Percentiles rank a stretch among this genome's conserved stretches.
These are phyloP conservation scores for Rachicladosporium sp. DNA, from an alignment of 2,329 filamentous ascomycete species.

Conservation along the genomic window DNA sequence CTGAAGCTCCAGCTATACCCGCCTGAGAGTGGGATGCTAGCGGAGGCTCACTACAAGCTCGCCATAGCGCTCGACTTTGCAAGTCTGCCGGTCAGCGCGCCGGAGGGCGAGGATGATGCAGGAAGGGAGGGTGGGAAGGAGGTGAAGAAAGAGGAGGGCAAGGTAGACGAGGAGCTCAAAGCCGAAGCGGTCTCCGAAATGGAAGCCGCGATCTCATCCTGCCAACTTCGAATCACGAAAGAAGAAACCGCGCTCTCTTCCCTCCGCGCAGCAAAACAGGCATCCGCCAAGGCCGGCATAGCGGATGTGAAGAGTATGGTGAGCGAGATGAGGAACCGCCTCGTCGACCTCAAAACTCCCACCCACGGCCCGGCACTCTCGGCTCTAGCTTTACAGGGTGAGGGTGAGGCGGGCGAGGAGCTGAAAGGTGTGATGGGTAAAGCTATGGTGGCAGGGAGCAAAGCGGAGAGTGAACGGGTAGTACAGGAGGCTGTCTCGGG, in stretches of 20 bases:
- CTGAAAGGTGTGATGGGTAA: constrained; percentile 50
- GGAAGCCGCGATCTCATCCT: constrained; percentile 61
- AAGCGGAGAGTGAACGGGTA: constrained; percentile 48
- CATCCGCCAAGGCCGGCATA: constrained; percentile 50
- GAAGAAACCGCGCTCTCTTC: constrained; percentile 53
- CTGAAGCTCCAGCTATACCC: constrained; percentile 71
- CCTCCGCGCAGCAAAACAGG: constrained; percentile 52
- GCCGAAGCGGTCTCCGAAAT: constrained; percentile 61
- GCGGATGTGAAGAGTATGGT: constrained; percentile 66
- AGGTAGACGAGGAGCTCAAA: constrained; percentile 56
- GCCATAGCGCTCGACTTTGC: constrained; percentile 91
- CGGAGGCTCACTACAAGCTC: constrained; percentile 93
- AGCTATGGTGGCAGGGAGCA: constrained; percentile 49
- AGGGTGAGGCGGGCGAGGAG: constrained; percentile 30
- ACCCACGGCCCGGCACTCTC: constrained; percentile 46
- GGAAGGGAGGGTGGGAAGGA: constrained; percentile 30
- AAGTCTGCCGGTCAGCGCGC: constrained; percentile 55
- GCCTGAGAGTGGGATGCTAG: constrained; percentile 70
- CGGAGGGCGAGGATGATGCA: constrained; percentile 33
- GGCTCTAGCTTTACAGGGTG: constrained; percentile 37
- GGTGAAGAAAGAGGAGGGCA: constrained; percentile 23
- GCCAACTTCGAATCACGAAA: constrained; percentile 55
- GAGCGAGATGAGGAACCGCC: constrained; percentile 64
- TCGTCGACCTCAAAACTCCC: constrained; percentile 52
- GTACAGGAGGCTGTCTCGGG: constrained; percentile 61